Evolutionary conservation across 2,329 filamentous ascomycete genomes (phyloP).

Genomic region (Apiospora marii): DNA sequence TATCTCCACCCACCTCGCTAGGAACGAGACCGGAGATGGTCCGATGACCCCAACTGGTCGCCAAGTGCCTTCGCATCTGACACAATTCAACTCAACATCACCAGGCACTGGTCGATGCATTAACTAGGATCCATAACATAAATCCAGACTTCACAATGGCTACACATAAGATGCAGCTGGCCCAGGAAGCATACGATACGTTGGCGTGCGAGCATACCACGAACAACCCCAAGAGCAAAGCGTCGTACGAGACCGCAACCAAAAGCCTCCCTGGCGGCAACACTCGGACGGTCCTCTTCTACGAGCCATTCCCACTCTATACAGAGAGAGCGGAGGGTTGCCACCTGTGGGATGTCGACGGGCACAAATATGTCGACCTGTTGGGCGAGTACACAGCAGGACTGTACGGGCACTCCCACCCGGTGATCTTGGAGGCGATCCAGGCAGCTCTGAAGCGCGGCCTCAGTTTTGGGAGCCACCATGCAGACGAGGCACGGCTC

Average conservation of each 20-base stretch:
- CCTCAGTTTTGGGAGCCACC: slow-evolving; percentile 63
- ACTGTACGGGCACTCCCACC: slow-evolving; percentile 71
- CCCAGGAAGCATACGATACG: slow-evolving; percentile 41
- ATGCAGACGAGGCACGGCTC: slow-evolving; percentile 57
- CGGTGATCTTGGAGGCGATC: slow-evolving; percentile 59
- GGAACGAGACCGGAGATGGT: background rate
- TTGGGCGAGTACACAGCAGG: slow-evolving; percentile 70
- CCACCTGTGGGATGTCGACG: slow-evolving; percentile 51
- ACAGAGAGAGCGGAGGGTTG: slow-evolving; percentile 48
- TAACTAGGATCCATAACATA: background rate
- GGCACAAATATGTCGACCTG: slow-evolving; percentile 57
- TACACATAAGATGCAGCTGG: background rate
- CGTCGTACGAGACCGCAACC: slow-evolving; percentile 48
- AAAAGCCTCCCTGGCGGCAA: slow-evolving; percentile 41
- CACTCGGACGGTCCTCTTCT: slow-evolving; percentile 42
- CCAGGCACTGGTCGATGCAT: too few relatives aligned
- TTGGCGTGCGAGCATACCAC: slow-evolving; percentile 45
- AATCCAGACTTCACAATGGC: background rate
- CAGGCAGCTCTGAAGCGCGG: slow-evolving; percentile 54
- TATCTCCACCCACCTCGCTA: background rate
- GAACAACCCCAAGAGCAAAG: slow-evolving; percentile 48
- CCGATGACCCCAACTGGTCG: background rate
- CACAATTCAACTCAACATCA: background rate
- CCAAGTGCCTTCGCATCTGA: background rate
- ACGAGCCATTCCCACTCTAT: slow-evolving; percentile 52